phyloP scores from a whole-genome alignment of 2,329 filamentous ascomycete genomes.

The Beauveria caledonica region DNA sequence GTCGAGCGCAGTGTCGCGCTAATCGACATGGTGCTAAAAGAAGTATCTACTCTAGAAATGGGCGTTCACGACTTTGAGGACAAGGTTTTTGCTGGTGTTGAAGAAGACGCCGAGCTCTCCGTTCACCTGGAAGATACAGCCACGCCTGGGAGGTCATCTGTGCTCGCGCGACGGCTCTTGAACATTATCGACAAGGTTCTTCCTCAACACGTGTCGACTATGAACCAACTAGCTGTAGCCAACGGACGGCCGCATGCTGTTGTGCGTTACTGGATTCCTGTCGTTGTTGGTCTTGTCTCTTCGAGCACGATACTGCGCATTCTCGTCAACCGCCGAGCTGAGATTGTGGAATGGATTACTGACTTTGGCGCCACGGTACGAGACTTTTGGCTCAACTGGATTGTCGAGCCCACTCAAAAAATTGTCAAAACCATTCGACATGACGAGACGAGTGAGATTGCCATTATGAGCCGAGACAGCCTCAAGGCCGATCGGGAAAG shows the following conservation, averaged over 20 bases:
- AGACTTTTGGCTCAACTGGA: conserved; percentile 96
- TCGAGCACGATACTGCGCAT: conserved; percentile 81
- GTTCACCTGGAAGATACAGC: conserved; percentile 40
- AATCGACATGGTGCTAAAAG: conserved; percentile 76
- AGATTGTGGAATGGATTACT: conserved; percentile 70
- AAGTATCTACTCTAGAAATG: conserved; percentile 57
- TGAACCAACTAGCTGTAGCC: conserved; percentile 45
- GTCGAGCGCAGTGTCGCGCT: conserved; percentile 74
- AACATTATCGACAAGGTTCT: conserved; percentile 61
- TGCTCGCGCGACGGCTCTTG: conserved; percentile 59
- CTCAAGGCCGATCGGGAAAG: conserved; percentile 84
- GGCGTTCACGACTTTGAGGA: conserved; percentile 58
- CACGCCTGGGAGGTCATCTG: conserved; percentile 41
- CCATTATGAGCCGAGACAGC: conserved; percentile 91
- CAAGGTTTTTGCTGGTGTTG: conserved; percentile 54
- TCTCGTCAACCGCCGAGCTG: conserved; percentile 62
- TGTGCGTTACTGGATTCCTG: conserved; percentile 84
- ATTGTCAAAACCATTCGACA: conserved; percentile 89
- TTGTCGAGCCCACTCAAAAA: conserved; percentile 75
- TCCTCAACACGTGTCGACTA: conserved; percentile 54
- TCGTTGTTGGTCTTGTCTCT: conserved; percentile 62
- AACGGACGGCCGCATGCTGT: conserved; percentile 70
- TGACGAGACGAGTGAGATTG: conserved; percentile 86
- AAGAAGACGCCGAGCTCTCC: conserved; percentile 51
- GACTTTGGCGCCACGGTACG: conserved; percentile 70